These are phyloP conservation scores for Plasmodium inui DNA, from an alignment of 169 alveolate species.

Conservation along the genomic window DNA sequence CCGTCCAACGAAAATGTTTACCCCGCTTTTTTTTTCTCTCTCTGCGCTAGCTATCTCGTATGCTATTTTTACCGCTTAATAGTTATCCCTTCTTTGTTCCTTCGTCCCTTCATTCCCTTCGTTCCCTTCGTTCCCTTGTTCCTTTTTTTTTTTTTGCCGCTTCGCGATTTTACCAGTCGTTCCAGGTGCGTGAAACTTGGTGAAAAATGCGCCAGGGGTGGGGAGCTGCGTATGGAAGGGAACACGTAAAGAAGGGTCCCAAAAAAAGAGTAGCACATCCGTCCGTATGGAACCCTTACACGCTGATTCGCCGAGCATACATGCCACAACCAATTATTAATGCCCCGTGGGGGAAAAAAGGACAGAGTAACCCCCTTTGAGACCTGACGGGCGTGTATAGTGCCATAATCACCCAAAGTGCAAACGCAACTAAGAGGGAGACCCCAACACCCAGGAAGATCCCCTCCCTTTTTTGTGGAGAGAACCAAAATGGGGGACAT, in stretches of 20 bases:
- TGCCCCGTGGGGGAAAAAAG: neutral
- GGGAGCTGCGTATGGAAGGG: neutral
- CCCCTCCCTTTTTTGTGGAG: neutral
- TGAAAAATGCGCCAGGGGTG: neutral
- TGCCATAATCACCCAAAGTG: neutral
- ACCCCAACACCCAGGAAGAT: neutral
- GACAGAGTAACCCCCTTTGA: neutral
- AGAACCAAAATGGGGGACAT: constrained; percentile 37
- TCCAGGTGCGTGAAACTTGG: neutral
- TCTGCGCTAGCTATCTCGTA: neutral
- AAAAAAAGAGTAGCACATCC: neutral
- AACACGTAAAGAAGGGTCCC: neutral
- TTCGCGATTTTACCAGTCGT: neutral
- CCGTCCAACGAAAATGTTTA: neutral
- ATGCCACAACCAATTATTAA: neutral
- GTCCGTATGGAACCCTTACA: neutral
- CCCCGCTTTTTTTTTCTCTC: neutral
- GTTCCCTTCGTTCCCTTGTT: too few relatives aligned
- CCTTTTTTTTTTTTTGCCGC: neutral
- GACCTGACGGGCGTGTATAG: neutral
- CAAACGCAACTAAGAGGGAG: neutral
- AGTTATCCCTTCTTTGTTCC: neutral
- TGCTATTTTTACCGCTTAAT: neutral
- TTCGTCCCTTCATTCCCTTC: neutral
- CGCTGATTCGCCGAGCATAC: neutral